Base-by-base conservation (phyloP, 163 green algal genomes). In the Prototheca wickerhamii region DNA sequence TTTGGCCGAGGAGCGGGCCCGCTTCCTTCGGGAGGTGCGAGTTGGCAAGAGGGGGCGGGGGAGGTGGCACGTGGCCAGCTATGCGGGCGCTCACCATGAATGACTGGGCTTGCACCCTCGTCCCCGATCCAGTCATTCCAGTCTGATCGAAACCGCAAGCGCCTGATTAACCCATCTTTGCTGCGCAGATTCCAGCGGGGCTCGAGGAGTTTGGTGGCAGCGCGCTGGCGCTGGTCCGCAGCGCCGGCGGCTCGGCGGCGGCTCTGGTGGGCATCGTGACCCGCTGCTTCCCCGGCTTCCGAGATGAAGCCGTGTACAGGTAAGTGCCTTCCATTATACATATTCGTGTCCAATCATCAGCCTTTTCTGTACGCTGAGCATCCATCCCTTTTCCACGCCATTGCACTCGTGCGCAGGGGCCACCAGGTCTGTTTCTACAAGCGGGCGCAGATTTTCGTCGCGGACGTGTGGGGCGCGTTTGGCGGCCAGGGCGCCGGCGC, bases 371-470 rank as follows among this genome's bases (percentile, higher is more conserved):
- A 20, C 25, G 4, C 34, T 18, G 34, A 17, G 42, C 42, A 51
- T 20, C 17, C 17, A 51, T n/a, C 20, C 20, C 20, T 51, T 17
- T 51, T 17, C 49, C 25, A 56, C 25, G 15, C 49, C n/a, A 12
- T n/a, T 56, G 49, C 49, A 56, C 49, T 56, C n/a, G 15, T 56
- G 49, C 49, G 8, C n/a, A 76, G 66, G 51, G 63, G 61, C 46
- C 58, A 59, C 40, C 84, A 96, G 77, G 78, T 96, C 4, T 91
- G 90, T 57, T 79, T 96, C 37, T 95, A 94, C 76, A 98, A 98
- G 79, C 79, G 91, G 3, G 91, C 91, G 0, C 91, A 98, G 63
- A 98, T 98, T 54, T 96, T 96, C 58, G 88, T 86, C 8, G 90
- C 72, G 1, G 89, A 96, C 58, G 43, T 96, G 54, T 95, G 79